Conservation (phyloP, 2,329 filamentous ascomycete genomes). For the Trichophyton verrucosum region DNA sequence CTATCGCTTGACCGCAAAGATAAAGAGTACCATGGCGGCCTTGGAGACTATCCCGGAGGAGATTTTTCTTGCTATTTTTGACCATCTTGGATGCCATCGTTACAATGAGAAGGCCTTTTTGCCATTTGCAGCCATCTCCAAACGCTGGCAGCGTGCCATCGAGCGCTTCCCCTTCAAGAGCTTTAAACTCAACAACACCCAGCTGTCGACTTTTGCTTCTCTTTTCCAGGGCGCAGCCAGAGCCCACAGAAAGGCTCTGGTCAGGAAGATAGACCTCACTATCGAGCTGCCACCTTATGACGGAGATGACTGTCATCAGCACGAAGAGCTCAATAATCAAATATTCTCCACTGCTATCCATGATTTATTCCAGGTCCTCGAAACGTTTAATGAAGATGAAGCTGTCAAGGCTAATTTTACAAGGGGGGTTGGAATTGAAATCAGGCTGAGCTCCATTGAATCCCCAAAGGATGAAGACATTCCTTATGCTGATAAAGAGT, state of each 20-base stretch:
- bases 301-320: not conserved
- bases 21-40: not conserved
- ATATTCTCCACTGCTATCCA: slow-evolving; percentile 1
- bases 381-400: slow-evolving; percentile 3
- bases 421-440: not conserved
- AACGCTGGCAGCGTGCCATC: not conserved
- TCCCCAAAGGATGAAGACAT: not conserved
- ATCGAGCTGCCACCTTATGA: not conserved
- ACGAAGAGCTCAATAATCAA: slow-evolving; percentile 1
- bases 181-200: not conserved
- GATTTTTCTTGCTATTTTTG: slow-evolving; percentile 3
- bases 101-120: not conserved
- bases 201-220: not conserved
- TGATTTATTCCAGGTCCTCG: not conserved
- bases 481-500: too few species aligned
- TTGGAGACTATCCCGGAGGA: slow-evolving; percentile 4
- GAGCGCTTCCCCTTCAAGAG: not conserved
- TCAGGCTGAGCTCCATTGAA: not conserved
- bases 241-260: not conserved
- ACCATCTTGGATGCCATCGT: not conserved
- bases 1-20: not conserved
- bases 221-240: not conserved
- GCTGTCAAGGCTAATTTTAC: not conserved
- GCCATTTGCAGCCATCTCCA: not conserved
- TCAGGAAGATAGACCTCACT: not conserved